Conservation (phyloP, 495 filamentous ascomycete species). For the Bathelium albidoporum region DNA sequence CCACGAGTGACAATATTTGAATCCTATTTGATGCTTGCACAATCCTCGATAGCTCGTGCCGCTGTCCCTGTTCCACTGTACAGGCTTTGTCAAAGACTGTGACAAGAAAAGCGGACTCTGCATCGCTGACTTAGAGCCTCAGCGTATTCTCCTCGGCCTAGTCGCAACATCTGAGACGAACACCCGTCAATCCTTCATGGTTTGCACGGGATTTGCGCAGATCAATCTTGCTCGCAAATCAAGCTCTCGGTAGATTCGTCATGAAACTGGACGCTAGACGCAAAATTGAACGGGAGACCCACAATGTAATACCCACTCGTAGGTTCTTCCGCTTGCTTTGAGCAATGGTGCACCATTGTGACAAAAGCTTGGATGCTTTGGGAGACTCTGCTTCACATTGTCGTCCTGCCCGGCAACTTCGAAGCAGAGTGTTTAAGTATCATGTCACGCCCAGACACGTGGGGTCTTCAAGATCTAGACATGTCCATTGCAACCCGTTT, state of each 20-base stretch:
- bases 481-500: background rate
- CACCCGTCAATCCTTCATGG: background rate
- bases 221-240: background rate
- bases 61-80: too few relatives aligned
- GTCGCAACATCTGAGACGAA: background rate
- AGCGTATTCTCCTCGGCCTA: background rate
- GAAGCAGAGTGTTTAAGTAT: background rate
- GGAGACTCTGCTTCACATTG: background rate
- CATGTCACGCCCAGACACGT: too few relatives aligned
- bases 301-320: background rate
- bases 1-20: too few relatives aligned
- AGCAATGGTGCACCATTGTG: background rate
- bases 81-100: too few relatives aligned
- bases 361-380: background rate
- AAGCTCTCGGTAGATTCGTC: background rate
- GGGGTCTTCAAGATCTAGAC: background rate
- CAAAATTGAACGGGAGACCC: background rate
- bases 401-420: background rate
- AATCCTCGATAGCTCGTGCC: too few relatives aligned
- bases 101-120: background rate
- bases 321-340: background rate
- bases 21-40: too few relatives aligned
- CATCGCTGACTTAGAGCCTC: background rate
- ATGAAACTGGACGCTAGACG: constrained; percentile 1
- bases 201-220: background rate